These are phyloP conservation scores for Amesomyces nigricolor DNA, from an alignment of 2,329 filamentous ascomycete species.

Conservation along the genomic window DNA sequence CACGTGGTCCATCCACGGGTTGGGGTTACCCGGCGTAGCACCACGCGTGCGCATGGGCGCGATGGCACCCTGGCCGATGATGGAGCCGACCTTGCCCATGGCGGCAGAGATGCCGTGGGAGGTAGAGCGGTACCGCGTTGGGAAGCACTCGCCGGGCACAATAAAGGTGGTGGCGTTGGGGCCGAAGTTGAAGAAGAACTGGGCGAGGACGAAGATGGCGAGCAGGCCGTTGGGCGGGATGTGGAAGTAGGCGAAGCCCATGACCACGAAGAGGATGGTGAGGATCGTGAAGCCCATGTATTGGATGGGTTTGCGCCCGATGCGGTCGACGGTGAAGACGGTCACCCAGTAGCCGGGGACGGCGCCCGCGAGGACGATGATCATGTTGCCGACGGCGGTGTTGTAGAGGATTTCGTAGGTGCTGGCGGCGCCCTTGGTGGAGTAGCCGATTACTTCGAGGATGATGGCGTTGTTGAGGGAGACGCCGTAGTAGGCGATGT, in stretches of 20 bases:
- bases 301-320: slow-evolving; percentile 75
- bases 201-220: slow-evolving; percentile 50
- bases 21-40: slow-evolving; percentile 36
- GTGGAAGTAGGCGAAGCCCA: slow-evolving; percentile 57
- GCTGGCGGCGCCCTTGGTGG: slow-evolving; percentile 43
- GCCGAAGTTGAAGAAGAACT: slow-evolving; percentile 57
- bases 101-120: slow-evolving; percentile 54
- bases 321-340: slow-evolving; percentile 60
- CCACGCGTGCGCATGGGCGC: slow-evolving; percentile 46
- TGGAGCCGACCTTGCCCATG: slow-evolving; percentile 50
- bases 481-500: slow-evolving; percentile 59
- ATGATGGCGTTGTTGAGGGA: slow-evolving; percentile 73
- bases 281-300: slow-evolving; percentile 56
- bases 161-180: slow-evolving; percentile 55
- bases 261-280: slow-evolving; percentile 55
- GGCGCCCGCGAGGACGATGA: slow-evolving; percentile 70
- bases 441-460: slow-evolving; percentile 65
- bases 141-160: slow-evolving; percentile 52
- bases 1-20: slow-evolving; percentile 71
- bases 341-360: slow-evolving; percentile 81
- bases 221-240: slow-evolving; percentile 48
- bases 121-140: slow-evolving; percentile 51
- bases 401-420: slow-evolving; percentile 68
- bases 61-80: slow-evolving; percentile 54
- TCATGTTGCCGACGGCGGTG: slow-evolving; percentile 71